Evolutionary conservation across 106 monocot species (phyloP).

Genomic region (Ottelia alismoides): DNA sequence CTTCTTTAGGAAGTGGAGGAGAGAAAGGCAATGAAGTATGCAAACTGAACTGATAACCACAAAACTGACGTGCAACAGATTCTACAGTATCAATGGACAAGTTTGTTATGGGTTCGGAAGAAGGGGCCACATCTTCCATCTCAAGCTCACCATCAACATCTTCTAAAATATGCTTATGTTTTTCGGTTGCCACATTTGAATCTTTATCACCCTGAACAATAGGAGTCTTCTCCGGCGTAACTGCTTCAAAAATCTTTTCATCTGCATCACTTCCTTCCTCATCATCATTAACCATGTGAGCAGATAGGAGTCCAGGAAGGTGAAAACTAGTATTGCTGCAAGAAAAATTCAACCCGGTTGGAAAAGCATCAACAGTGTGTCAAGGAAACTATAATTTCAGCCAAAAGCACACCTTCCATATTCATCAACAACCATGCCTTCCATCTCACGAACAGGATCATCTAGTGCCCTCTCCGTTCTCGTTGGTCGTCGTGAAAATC

Average conservation of each 20-base stretch:
- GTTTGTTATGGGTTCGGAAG: conserved; percentile 23
- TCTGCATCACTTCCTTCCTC: conserved; percentile 47
- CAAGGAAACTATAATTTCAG: background rate
- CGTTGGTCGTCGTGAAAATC: conserved; percentile 40
- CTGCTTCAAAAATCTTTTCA: conserved; percentile 65
- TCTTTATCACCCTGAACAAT: conserved; percentile 21
- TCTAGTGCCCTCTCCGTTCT: conserved; percentile 79
- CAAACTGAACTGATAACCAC: conserved; percentile 11
- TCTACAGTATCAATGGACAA: conserved; percentile 14
- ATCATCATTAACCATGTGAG: conserved; percentile 43
- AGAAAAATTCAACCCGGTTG: conserved; percentile 3
- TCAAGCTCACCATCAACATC: conserved; percentile 98
- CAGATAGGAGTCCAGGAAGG: conserved; percentile 44
- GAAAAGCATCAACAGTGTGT: background rate
- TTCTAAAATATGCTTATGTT: conserved; percentile 69
- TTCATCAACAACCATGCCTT: conserved; percentile 98
- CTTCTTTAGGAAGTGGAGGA: conserved; percentile 80
- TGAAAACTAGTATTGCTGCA: conserved; percentile 76
- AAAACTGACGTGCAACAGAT: conserved; percentile 2
- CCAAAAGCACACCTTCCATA: conserved; percentile 68
- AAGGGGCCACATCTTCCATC: conserved; percentile 96
- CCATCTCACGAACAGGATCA: conserved; percentile 91
- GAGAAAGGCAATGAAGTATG: conserved; percentile 18
- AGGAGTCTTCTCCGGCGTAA: conserved; percentile 54
- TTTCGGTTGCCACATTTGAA: conserved; percentile 9